These are phyloP conservation scores for Zalerion maritima DNA, from an alignment of 495 filamentous ascomycete genomes.

Conservation along the genomic window DNA sequence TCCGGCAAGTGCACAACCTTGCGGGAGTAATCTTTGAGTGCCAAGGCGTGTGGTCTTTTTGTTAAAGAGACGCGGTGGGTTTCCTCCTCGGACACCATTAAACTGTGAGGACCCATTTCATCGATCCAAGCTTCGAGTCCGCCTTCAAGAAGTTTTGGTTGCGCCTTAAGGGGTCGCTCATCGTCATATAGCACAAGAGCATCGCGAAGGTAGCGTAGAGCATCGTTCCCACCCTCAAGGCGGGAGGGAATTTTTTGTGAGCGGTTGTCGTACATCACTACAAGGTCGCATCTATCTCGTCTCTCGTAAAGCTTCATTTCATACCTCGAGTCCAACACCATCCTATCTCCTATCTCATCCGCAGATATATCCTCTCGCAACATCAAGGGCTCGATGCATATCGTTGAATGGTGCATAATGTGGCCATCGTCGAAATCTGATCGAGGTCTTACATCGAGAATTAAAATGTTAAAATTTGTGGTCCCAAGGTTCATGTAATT, in stretches of 20 bases:
- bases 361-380: slow-evolving; percentile 67
- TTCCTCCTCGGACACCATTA: slow-evolving; percentile 5
- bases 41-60: slow-evolving; percentile 7
- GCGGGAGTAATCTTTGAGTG: slow-evolving; percentile 12
- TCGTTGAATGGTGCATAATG: slow-evolving; percentile 62
- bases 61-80: slow-evolving; percentile 2
- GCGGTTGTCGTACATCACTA: slow-evolving; percentile 79
- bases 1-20: slow-evolving; percentile 18
- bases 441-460: slow-evolving; percentile 77
- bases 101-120: slow-evolving; percentile 43
- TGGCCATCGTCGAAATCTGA: slow-evolving; percentile 79
- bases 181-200: slow-evolving; percentile 76
- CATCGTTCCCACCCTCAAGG: slow-evolving; percentile 26
- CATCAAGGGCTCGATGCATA: slow-evolving; percentile 82
- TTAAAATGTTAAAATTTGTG: slow-evolving; percentile 45
- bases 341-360: slow-evolving; percentile 65
- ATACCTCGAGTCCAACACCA: slow-evolving; percentile 59
- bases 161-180: slow-evolving; percentile 45
- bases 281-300: slow-evolving; percentile 65
- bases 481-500: slow-evolving; percentile 38
- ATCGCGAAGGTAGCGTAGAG: slow-evolving; percentile 55
- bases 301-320: slow-evolving; percentile 63
- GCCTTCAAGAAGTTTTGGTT: slow-evolving; percentile 64
- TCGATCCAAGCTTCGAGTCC: slow-evolving; percentile 78
- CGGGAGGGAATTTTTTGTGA: slow-evolving; percentile 32